Percentiles rank a stretch among this genome's conserved stretches.
Evolutionary conservation across 331 rosid species (phyloP).

Genomic region (Telfairia occidentalis): DNA sequence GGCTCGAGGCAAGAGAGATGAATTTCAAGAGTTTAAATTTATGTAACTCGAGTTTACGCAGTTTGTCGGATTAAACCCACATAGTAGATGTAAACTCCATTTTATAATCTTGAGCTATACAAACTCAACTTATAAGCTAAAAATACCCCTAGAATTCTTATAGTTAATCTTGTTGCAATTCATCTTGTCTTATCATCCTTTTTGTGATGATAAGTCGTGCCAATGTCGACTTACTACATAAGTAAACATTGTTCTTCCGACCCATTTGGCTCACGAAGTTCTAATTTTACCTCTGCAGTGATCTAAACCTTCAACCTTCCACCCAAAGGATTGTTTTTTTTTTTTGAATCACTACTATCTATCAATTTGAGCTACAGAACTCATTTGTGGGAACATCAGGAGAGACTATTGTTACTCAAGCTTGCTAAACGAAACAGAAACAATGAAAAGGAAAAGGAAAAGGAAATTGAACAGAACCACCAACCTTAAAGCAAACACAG

Average conservation of each 20-base stretch:
- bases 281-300: neutral
- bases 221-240: neutral
- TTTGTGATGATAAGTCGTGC: neutral
- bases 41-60: neutral
- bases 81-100: too few species aligned
- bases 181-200: neutral
- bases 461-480: neutral
- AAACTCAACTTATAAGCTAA: neutral
- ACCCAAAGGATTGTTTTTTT: neutral
- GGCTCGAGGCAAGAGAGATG: neutral
- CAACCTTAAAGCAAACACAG: constrained; percentile 64
- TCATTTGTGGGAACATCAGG: neutral
- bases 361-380: neutral
- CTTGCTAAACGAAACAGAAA: neutral
- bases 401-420: neutral
- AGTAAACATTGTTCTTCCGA: neutral
- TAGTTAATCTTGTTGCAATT: neutral
- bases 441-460: neutral
- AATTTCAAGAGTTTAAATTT: neutral
- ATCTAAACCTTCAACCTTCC: neutral
- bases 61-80: neutral
- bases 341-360: neutral
- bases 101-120: neutral
- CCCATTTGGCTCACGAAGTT: neutral
- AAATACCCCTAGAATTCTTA: neutral